Conservation (phyloP, 2,329 filamentous ascomycete genomes). For the Neofusicoccum sp. region DNA sequence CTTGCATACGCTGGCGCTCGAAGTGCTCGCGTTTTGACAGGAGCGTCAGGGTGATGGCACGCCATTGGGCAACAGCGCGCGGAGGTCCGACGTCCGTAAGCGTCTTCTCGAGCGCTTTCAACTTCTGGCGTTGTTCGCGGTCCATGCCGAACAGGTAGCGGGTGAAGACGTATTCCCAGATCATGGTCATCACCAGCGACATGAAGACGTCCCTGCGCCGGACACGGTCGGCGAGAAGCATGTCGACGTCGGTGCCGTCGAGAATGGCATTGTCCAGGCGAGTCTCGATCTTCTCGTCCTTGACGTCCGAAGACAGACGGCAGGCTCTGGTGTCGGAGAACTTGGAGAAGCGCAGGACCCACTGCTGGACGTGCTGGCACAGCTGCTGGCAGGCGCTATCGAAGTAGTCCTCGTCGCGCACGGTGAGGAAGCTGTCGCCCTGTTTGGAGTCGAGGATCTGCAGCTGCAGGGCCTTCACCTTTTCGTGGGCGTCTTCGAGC, state of each 20-base stretch:
- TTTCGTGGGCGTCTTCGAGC: slow-evolving; percentile 69
- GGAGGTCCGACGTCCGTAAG: slow-evolving; percentile 75
- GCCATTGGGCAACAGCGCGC: slow-evolving; percentile 94
- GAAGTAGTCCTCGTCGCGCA: slow-evolving; percentile 92
- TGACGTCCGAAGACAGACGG: slow-evolving; percentile 79
- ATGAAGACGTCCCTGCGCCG: slow-evolving; percentile 93
- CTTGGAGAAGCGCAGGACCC: slow-evolving; percentile 97
- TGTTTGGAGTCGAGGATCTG: slow-evolving; percentile 60
- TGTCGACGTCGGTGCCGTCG: slow-evolving; percentile 90
- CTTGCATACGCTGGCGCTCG: slow-evolving; percentile 76
- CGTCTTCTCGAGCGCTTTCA: slow-evolving; percentile 93
- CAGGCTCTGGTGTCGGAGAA: slow-evolving; percentile 92
- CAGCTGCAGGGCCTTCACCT: slow-evolving; percentile 62
- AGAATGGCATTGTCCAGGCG: slow-evolving; percentile 92
- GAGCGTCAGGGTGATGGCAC: slow-evolving; percentile 89
- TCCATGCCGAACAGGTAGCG: slow-evolving; percentile 99
- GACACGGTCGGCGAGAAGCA: slow-evolving; percentile 84
- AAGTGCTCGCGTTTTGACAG: slow-evolving; percentile 82
- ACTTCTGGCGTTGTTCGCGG: slow-evolving; percentile 93
- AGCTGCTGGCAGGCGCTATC: slow-evolving; percentile 91
- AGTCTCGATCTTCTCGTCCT: slow-evolving; percentile 90
- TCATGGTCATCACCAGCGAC: slow-evolving; percentile 98
- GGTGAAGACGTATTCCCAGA: slow-evolving; percentile 98
- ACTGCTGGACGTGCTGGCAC: slow-evolving; percentile 94
- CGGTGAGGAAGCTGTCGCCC: slow-evolving; percentile 73